Conservation (phyloP, 331 rosid species). For the Arachis monticola region DNA sequence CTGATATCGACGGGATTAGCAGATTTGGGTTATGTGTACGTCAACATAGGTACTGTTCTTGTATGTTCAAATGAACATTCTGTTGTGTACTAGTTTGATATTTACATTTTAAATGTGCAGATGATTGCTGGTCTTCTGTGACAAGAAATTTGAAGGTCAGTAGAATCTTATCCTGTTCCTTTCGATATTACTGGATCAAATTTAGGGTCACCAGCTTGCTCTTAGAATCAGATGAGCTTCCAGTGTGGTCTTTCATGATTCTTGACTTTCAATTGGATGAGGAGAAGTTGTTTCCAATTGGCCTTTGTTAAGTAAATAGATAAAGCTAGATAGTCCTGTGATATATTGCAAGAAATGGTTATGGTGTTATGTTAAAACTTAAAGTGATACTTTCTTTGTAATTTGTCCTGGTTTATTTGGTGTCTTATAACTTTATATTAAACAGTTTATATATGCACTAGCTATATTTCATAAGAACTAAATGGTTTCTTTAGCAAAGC, state of each 20-base stretch:
- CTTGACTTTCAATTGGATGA: conserved; percentile 23
- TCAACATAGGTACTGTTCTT: conserved; percentile 78
- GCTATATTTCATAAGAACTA: conserved; percentile 25
- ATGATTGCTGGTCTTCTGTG: conserved; percentile 86
- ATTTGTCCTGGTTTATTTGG: conserved; percentile 15
- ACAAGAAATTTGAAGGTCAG: conserved; percentile 69
- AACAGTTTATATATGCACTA: conserved; percentile 9
- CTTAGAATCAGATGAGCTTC: conserved; percentile 27
- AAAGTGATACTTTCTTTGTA: conserved; percentile 14
- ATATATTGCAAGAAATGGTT: conserved; percentile 2
- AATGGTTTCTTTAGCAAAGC: conserved; percentile 25
- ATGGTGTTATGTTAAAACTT: not conserved
- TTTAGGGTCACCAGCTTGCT: conserved; percentile 19
- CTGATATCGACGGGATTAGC: conserved; percentile 87
- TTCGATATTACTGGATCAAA: not conserved
- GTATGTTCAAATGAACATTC: conserved; percentile 13
- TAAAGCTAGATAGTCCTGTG: not conserved
- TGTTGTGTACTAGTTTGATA: conserved; percentile 33
- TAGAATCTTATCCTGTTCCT: conserved; percentile 35
- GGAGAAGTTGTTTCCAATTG: conserved; percentile 4
- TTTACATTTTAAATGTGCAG: conserved; percentile 54
- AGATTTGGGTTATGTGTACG: conserved; percentile 73
- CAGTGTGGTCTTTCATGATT: not conserved
- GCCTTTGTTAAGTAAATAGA: conserved; percentile 15
- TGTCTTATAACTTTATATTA: conserved; percentile 20